Evolutionary conservation across 805 yeast genomes (phyloP).

Genomic region (Komagataella pseudopastoris): DNA sequence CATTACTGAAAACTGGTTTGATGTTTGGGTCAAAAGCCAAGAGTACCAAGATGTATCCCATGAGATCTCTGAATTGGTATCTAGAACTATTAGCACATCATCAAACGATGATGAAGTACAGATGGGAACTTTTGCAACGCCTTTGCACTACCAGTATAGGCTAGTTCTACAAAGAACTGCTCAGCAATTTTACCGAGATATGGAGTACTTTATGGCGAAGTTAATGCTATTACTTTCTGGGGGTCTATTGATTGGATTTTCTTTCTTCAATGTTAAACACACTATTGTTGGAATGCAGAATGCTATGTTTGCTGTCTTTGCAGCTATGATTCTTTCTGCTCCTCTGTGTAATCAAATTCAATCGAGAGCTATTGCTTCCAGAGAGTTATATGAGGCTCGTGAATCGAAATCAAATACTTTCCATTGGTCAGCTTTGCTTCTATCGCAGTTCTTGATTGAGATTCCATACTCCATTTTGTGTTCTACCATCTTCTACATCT

Average conservation of each 20-base stretch:
- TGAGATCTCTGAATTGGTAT: slow-evolving; percentile 10
- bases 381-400: slow-evolving; percentile 48
- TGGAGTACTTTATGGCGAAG: slow-evolving; percentile 50
- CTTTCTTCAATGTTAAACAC: slow-evolving; percentile 43
- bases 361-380: slow-evolving; percentile 33
- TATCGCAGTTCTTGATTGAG: slow-evolving; percentile 39
- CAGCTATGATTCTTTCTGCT: slow-evolving; percentile 39
- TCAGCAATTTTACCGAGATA: slow-evolving; percentile 43
- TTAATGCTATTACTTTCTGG: slow-evolving; percentile 27
- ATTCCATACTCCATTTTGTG: slow-evolving; percentile 38
- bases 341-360: slow-evolving; percentile 49
- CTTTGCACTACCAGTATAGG: slow-evolving; percentile 28
- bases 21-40: slow-evolving; percentile 14
- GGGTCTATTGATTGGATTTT: slow-evolving; percentile 59
- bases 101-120: slow-evolving; percentile 7
- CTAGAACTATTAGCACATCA: slow-evolving; percentile 4
- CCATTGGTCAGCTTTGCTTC: slow-evolving; percentile 43
- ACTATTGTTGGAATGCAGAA: slow-evolving; percentile 39
- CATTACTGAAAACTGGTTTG: slow-evolving; percentile 19
- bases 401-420: slow-evolving; percentile 53
- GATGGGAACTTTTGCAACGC: slow-evolving; percentile 20
- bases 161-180: slow-evolving; percentile 27
- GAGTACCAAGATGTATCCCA: slow-evolving; percentile 11
- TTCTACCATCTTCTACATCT: slow-evolving; percentile 21
- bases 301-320: slow-evolving; percentile 44